These are phyloP conservation scores for Umbelopsis isabellina DNA, from an alignment of 192 early-diverging fungal species.

Conservation along the genomic window DNA sequence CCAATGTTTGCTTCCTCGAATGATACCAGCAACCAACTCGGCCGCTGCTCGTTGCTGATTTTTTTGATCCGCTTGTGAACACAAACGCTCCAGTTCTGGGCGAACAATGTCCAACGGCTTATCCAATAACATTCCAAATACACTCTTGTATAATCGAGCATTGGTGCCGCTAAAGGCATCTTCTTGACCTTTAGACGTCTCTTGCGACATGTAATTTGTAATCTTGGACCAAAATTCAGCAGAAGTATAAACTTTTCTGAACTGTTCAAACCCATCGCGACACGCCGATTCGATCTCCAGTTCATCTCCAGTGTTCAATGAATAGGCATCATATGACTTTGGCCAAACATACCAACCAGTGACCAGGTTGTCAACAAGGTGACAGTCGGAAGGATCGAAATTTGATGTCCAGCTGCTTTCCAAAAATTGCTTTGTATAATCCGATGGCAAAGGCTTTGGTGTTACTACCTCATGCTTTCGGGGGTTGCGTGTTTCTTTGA, in stretches of 20 bases:
- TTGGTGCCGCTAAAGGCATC: slow-evolving; percentile 66
- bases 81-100: slow-evolving; percentile 57
- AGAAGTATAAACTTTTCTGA: slow-evolving; percentile 55
- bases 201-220: slow-evolving; percentile 68
- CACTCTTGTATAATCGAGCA: slow-evolving; percentile 66
- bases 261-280: slow-evolving; percentile 53
- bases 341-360: slow-evolving; percentile 89
- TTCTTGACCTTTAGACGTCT: slow-evolving; percentile 60
- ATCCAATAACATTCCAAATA: slow-evolving; percentile 66
- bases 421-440: slow-evolving; percentile 43
- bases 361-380: slow-evolving; percentile 61
- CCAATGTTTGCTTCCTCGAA: slow-evolving; percentile 94
- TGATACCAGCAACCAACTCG: slow-evolving; percentile 78
- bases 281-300: slow-evolving; percentile 61
- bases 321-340: slow-evolving; percentile 57
- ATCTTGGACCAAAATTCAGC: slow-evolving; percentile 72
- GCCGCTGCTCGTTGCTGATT: slow-evolving; percentile 80
- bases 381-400: slow-evolving; percentile 36
- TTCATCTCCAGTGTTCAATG: slow-evolving; percentile 30
- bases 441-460: slow-evolving; percentile 40
- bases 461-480: slow-evolving; percentile 40
- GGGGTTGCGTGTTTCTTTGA: slow-evolving; percentile 46
- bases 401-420: slow-evolving; percentile 31
- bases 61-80: slow-evolving; percentile 63
- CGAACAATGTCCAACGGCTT: slow-evolving; percentile 59